Evolutionary conservation across 2,329 filamentous ascomycete species (phyloP), one percentile per base, ranked within the genome.

Genomic region (Cladosporium sp.): DNA sequence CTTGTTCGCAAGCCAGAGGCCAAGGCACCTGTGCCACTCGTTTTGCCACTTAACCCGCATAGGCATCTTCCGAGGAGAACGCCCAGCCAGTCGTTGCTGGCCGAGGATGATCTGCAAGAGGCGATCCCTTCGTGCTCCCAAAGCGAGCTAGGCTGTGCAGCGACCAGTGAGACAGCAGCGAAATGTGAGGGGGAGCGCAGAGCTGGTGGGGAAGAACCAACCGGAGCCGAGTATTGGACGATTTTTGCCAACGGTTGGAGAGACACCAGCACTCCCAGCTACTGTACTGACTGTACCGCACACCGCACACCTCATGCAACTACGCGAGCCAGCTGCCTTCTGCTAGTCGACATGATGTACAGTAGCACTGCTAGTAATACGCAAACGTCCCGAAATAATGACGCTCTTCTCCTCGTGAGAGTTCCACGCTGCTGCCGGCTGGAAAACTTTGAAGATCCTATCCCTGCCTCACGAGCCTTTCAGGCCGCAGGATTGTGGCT

Each of bases 21-120:
- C 21, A 46, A 46, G n/a, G 40, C 40, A 46, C n/a, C 40, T 21
- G n/a, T 46, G 40, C n/a, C 40, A 46, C 40, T 55, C 52, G 12
- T 35, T 33, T 35, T 31, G 52, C 52, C 52, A 55, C 52, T 55
- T 55, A 55, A 29, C 52, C 16, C 21, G 16, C 33, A 31, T 46
- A 59, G 56, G 56, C 56, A 44, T 59, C 21, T 59, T 59, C 56
- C 56, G 56, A 59, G 37, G 56, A 59, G 37, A 59, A 28, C 28
- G 52, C 18, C 52, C 52, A 55, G 52, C 29, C 28, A 33, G 29
- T 60, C n/a, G 57, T 40, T n/a, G 16, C 23, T 18, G 16, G 31
- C 18, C 28, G 40, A 6, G 37, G 40, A 21, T 60, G 57, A 60
- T 60, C 57, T 60, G 18, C 57, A 60, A 37, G 40, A 60, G 57